Conservation (phyloP, 2,329 filamentous ascomycete genomes). For the Curvularia lunata region DNA sequence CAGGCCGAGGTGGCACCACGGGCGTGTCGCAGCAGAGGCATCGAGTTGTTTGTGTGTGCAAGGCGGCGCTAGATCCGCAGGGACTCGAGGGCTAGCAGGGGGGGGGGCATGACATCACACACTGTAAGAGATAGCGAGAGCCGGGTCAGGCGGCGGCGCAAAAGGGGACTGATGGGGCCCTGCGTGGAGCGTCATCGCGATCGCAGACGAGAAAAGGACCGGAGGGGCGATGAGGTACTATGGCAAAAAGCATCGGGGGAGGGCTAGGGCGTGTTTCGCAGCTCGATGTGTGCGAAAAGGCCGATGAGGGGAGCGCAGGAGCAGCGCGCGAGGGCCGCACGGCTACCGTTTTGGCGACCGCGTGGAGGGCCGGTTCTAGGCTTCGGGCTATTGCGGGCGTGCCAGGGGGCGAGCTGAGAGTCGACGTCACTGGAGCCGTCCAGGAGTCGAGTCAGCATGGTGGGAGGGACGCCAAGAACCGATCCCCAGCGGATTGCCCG, state of each 20-base stretch:
- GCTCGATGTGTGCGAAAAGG: constrained; percentile 22
- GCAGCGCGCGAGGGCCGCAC: constrained; percentile 1
- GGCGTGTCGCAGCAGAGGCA: neutral
- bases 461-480: too few relatives aligned
- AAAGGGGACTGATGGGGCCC: constrained; percentile 13
- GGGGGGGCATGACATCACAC: constrained; percentile 11
- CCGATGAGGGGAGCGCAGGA: constrained; percentile 24
- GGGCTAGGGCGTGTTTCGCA: constrained; percentile 11
- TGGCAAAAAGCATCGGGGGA: constrained; percentile 12
- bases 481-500: constrained; percentile 27
- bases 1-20: neutral
- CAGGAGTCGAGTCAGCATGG: too few relatives aligned
- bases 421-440: too few relatives aligned
- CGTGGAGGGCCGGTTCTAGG: constrained; percentile 20
- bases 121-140: constrained; percentile 5
- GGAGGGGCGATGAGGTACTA: constrained; percentile 4
- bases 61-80: constrained; percentile 2
- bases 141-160: constrained; percentile 16
- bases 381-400: constrained; percentile 10
- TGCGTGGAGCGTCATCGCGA: constrained; percentile 14
- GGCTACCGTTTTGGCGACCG: constrained; percentile 21
- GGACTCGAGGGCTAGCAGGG: neutral
- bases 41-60: constrained; percentile 8
- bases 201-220: constrained; percentile 10
- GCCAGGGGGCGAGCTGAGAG: too few relatives aligned